Base-by-base conservation (phyloP, 805 yeast genomes). In the Yamadazyma insecticola region DNA sequence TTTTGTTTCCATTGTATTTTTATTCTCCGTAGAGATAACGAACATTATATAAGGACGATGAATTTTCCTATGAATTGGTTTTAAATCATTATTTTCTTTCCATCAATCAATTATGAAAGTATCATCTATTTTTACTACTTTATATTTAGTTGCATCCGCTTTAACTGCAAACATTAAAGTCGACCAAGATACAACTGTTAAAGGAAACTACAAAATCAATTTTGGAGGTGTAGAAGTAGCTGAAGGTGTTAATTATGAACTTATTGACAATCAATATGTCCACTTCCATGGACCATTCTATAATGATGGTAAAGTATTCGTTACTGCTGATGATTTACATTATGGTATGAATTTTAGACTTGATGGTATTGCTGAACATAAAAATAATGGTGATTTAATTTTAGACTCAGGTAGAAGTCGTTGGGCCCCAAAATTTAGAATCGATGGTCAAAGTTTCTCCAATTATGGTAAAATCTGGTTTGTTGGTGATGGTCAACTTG, bases 391-490 rank as follows among this genome's bases (percentile, higher is more conserved):
- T 23, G 33, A 31, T 10, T 28, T 50, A 16, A 40, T 51, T 7
- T 51, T 53, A 26, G 40, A 51, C 16, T 41, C 59, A 5, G 29
- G 48, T 14, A 30, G 36, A 5, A 41, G 54, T 2, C 16, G 33
- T 13, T 25, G 41, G 12, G 33, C 45, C 8, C 48, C 59, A 12
- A 32, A 32, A 5, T 53, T 39, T 34, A 29, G 22, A 20, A 32
- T 55, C 21, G 37, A 39, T 19, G 44, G 51, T 19, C 29, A 31
- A 7, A 12, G 37, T 5, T 54, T 52, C 33, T 22, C 15, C 18
- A 53, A 56, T 34, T 39, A 43, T 24, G 62, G 60, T 29, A 28
- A 43, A 13, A 36, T 45, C 22, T 55, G 35, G 35, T 29, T 51
- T 14, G 48, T 40, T 14, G 47, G 48, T 18, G 27, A 33, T 9